Evolutionary conservation across 1,284 basidiomycete genomes (phyloP), one percentile per base, ranked within the genome.

Genomic region (Irpex rosettiformis): DNA sequence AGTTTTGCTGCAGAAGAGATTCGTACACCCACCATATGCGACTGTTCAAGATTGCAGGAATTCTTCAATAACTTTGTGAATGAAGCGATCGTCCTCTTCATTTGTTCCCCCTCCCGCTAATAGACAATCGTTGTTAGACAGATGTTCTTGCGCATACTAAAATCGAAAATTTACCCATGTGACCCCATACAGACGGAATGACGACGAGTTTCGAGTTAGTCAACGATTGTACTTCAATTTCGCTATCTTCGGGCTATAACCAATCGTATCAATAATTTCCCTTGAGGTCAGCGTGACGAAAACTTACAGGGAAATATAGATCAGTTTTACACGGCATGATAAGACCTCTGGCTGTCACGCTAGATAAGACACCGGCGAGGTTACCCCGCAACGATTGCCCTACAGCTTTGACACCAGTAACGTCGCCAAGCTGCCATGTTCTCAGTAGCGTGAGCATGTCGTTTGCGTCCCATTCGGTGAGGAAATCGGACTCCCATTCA

Each of bases 261-360:
- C n/a, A n/a, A n/a, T 25, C 13, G 22, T 48, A n/a, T 8, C 43
- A 11, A 47, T 21, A 22, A 37, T 27, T n/a, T n/a, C n/a, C n/a
- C n/a, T n/a, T n/a, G n/a, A n/a, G n/a, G n/a, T n/a, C n/a, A n/a
- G n/a, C n/a, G n/a, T n/a, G n/a, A n/a, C 21, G 37, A 48, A 7
- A 33, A 22, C 69, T 56, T 52, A 72, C 70, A 7, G 70, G 66
- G 58, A 72, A 86, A 65, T 84, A 84, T 48, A 85, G 68, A 64
- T 86, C 84, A 5, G 80, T 84, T 67, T 79, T 83, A 64, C 77
- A 78, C 3, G 83, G 82, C 79, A 85, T 82, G 40, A 86, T 75
- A 52, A 85, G 72, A 0, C 75, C 79, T 57, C 76, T 76, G n/a
- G 82, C 80, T 61, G 66, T 69, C 58, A 72, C 64, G n/a, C 57